These are phyloP conservation scores for Arthrobotrys entomopaga DNA, from an alignment of 2,329 filamentous ascomycete genomes.

Conservation along the genomic window DNA sequence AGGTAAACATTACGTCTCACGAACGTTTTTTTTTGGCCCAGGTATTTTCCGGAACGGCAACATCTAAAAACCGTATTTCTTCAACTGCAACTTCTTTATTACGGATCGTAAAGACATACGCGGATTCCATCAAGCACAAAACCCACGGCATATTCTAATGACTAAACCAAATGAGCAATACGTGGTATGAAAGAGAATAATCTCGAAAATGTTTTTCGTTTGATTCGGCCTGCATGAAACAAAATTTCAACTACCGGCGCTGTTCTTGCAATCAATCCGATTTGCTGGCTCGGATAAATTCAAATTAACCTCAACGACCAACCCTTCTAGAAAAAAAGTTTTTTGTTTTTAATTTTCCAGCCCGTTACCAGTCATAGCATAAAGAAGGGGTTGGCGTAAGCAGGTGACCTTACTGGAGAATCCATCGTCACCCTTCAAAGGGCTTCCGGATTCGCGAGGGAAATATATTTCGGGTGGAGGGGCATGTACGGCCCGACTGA, in stretches of 20 bases:
- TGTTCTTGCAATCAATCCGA: slow-evolving; percentile 54
- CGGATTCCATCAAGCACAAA: no score
- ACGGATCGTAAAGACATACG: not conserved
- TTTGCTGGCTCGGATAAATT: slow-evolving; percentile 54
- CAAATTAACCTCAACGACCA: slow-evolving; percentile 38
- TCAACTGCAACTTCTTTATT: slow-evolving; percentile 12
- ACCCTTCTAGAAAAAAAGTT: slow-evolving; percentile 47
- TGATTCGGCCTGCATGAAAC: slow-evolving; percentile 42
- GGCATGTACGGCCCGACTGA: slow-evolving; percentile 40
- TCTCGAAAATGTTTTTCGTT: slow-evolving; percentile 24
- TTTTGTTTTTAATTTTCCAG: not conserved
- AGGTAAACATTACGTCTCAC: no score
- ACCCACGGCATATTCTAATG: no score
- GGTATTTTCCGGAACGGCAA: slow-evolving; percentile 41
- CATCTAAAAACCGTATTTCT: slow-evolving; percentile 17
- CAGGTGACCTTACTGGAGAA: slow-evolving; percentile 33
- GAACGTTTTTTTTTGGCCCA: slow-evolving; percentile 29
- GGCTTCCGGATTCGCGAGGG: slow-evolving; percentile 10
- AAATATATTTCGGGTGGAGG: slow-evolving; percentile 34
- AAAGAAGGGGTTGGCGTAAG: slow-evolving; percentile 33
- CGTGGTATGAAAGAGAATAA: slow-evolving; percentile 14
- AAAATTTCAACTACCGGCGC: slow-evolving; percentile 38
- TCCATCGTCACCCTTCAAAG: slow-evolving; percentile 18
- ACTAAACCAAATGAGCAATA: slow-evolving; percentile 15
- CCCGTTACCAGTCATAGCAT: not conserved